Evolutionary conservation across 1,139 yeast species (phyloP), one percentile per base, ranked within the genome.

Genomic region (Pichia sp.): DNA sequence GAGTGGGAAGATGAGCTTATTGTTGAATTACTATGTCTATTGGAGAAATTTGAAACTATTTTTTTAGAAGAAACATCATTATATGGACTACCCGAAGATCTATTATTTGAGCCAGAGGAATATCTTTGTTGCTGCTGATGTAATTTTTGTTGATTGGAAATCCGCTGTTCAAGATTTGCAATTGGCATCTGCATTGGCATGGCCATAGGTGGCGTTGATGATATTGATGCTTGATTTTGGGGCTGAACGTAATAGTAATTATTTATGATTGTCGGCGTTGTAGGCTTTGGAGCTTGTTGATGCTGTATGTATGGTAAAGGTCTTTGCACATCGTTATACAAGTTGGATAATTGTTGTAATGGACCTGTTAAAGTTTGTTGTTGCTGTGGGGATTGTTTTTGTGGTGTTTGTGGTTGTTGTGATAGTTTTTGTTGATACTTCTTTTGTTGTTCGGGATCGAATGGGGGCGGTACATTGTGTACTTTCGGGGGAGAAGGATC

Each of bases 241-340:
- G 47, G 46, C 39, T 51, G 55, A 25, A 57, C 59, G 41, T 60
- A 59, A 46, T 60, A 60, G 37, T 60, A 60, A 35, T 60, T 60
- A 44, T 60, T 60, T 29, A 60, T 60, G 24, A 60, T 56, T 7
- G 63, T 59, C 1, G 62, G 62, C 4, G 43, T 48, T 7, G 7
- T 12, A 38, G 15, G 15, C 25, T 23, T 22, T 39, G 8, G 30
- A 12, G 29, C 30, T 4, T 46, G 45, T 20, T 41, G 45, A 12
- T 49, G 47, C 12, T 13, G 40, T 22, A 15, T 13, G 6, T 16
- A 4, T 6, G 49, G 49, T 34, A 45, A 29, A n/a, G 47, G 49
- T 20, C 49, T 29, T 9, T 25, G 18, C 5, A 30, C 5, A 6
- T 39, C 42, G 34, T 42, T 48, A 16, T 41, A 34, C 5, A 25